A percentile compares a stretch with the other conserved stretches of the same genome.
Evolutionary conservation across 768 basidiomycete genomes (phyloP).

Genomic region (Punctularia strigosozonata): DNA sequence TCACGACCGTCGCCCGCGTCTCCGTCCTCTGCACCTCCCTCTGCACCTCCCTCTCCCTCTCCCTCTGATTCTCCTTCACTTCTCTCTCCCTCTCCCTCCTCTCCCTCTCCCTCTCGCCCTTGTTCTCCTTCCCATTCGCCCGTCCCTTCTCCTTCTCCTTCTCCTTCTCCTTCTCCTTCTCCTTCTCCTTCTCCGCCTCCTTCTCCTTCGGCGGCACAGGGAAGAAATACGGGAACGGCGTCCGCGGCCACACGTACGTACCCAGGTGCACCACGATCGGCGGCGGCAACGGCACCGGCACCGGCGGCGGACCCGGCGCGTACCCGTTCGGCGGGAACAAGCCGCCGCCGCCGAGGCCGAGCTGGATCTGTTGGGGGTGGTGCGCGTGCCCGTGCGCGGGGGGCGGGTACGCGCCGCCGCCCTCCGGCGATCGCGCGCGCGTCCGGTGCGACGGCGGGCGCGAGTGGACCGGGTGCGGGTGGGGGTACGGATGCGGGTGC

Average conservation of each 20-base stretch:
- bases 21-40: slow-evolving; percentile 8
- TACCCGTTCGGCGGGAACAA: neutral
- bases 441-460: slow-evolving; percentile 6
- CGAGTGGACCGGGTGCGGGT: slow-evolving; percentile 1
- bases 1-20: slow-evolving; percentile 35
- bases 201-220: no score
- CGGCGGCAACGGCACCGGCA: slow-evolving; percentile 3
- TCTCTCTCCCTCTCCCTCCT: neutral
- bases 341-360: no score
- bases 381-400: no score
- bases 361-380: no score
- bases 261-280: slow-evolving; percentile 28
- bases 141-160: neutral
- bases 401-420: slow-evolving; percentile 9
- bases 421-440: slow-evolving; percentile 3
- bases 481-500: slow-evolving; percentile 3
- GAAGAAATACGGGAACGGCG: slow-evolving; percentile 53
- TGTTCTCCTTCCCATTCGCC: slow-evolving; percentile 8
- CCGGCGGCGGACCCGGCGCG: slow-evolving; percentile 1
- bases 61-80: slow-evolving; percentile 15
- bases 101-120: slow-evolving; percentile 6
- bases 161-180: neutral
- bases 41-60: neutral
- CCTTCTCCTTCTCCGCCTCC: slow-evolving; percentile 8
- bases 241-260: slow-evolving; percentile 43